phyloP scores from a whole-genome alignment of 805 yeast species.

The Candida wancherniae region DNA sequence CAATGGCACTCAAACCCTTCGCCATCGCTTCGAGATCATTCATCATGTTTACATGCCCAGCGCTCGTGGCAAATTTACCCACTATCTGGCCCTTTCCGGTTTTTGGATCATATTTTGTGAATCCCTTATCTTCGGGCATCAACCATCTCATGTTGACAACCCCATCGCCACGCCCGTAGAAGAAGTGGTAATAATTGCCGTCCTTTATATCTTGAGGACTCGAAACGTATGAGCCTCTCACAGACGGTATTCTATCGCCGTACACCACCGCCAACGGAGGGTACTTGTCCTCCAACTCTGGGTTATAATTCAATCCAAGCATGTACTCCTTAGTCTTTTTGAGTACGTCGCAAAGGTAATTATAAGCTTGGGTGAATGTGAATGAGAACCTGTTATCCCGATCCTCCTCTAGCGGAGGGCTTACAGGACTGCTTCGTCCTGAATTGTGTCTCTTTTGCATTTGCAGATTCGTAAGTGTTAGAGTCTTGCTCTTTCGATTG shows the following conservation, averaged over 20 bases:
- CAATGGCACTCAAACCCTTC: constrained; percentile 59
- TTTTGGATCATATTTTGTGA: constrained; percentile 28
- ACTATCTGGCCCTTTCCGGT: constrained; percentile 48
- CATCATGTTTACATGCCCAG: constrained; percentile 79
- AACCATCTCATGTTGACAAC: constrained; percentile 80
- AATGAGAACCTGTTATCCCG: constrained; percentile 16
- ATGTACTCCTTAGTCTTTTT: constrained; percentile 54
- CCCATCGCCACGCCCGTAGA: constrained; percentile 91
- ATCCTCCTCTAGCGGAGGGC: constrained; percentile 8
- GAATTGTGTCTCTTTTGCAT: constrained; percentile 24
- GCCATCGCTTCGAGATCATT: constrained; percentile 71
- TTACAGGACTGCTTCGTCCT: constrained; percentile 13
- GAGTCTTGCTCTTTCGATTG: constrained; percentile 12
- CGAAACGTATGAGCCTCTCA: constrained; percentile 68
- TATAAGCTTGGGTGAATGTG: constrained; percentile 55
- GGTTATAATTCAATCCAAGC: constrained; percentile 50
- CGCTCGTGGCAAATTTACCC: constrained; percentile 56
- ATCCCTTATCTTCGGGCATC: constrained; percentile 74
- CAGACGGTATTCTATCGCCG: constrained; percentile 80
- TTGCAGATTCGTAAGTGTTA: constrained; percentile 19
- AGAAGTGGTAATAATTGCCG: constrained; percentile 72
- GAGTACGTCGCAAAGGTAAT: constrained; percentile 60
- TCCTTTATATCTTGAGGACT: constrained; percentile 56
- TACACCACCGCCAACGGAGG: constrained; percentile 85
- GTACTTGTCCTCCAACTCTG: constrained; percentile 43